Evolutionary conservation across 371 early-diverging fungal genomes (phyloP), one percentile per base, ranked within the genome.

Genomic region (Mortierella sp.): DNA sequence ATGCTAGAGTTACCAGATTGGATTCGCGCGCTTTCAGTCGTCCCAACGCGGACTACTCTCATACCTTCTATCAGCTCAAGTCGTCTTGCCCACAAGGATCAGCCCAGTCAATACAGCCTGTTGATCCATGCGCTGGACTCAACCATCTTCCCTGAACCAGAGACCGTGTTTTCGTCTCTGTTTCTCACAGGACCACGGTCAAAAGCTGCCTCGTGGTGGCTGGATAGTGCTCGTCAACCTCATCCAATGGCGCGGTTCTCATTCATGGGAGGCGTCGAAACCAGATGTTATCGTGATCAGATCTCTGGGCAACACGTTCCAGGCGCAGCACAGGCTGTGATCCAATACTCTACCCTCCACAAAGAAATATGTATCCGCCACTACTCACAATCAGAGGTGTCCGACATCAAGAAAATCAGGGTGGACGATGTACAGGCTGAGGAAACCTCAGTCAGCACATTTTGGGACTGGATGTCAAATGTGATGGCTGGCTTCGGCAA

Each of bases 261-360:
- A 0, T 76, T 76, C 56, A 79, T 72, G 72, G 79, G 72, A 31
- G 69, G 72, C 5, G 28, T 67, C 24, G 60, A 68, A 10, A 72
- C 79, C n/a, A 42, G 68, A 24, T 30, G 54, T 13, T 47, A 21
- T 23, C 53, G 42, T n/a, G 42, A 27, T 18, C 61, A 52, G 21
- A 2, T 21, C 18, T 27, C 28, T 7, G 21, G 30, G 6, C 79
- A 61, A 39, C 62, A 23, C 57, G 61, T 71, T 21, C 80, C 56
- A 81, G 81, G 69, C 71, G 84, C 57, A 82, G 63, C 68, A 74
- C 88, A 87, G 85, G 88, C 39, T 6, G 58, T 73, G 24, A 52
- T 69, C 16, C 74, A 72, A 39, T 68, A 80, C 53, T 80, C 71
- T 6, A 69, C 67, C 27, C 54, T 69, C 2, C 69, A 70, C 50